Base-by-base conservation (phyloP, 2,329 filamentous ascomycete species). In the Neocatenulostroma microsporum region DNA sequence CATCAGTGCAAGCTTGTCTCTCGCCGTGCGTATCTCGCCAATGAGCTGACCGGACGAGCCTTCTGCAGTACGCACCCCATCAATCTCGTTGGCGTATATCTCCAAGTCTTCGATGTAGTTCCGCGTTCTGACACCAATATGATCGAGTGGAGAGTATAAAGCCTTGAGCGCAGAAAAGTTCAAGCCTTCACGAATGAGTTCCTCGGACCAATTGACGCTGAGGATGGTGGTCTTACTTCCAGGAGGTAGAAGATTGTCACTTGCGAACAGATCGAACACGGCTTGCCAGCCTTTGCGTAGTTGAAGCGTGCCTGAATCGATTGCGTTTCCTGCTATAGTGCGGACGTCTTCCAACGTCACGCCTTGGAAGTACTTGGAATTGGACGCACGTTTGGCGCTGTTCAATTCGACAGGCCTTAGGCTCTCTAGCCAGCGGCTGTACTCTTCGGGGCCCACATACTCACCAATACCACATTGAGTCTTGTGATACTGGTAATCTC, bases 141-240 rank as follows among this genome's bases (percentile, higher is more conserved):
- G 34, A 19, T 21, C 23, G 21, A 37, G 19, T 14, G 15, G 5
- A 21, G 21, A 9, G 45, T 34, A 15, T 40, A 35, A 18, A 40
- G 9, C 37, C 27, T n/a, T n/a, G n/a, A n/a, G n/a, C n/a, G n/a
- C n/a, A n/a, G n/a, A n/a, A n/a, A n/a, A n/a, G n/a, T n/a, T n/a
- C n/a, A n/a, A n/a, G n/a, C n/a, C n/a, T n/a, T n/a, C n/a, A 19
- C 40, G 43, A 33, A 70, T 69, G 38, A 68, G 68, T 1, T 48
- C 48, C 13, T 51, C 53, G 40, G 64, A 67, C 67, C 67, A 71
- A 38, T 70, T 70, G 3, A 69, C 67, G 35, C 65, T 69, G 5
- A 69, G 31, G 13, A 70, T 60, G 18, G 49, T 47, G 23, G 65
- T 34, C 9, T 41, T 41, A 21, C 41, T 42, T 11, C 30, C 30